These are phyloP conservation scores for Suillus bovinus DNA, from an alignment of 768 basidiomycete genomes.

Conservation along the genomic window DNA sequence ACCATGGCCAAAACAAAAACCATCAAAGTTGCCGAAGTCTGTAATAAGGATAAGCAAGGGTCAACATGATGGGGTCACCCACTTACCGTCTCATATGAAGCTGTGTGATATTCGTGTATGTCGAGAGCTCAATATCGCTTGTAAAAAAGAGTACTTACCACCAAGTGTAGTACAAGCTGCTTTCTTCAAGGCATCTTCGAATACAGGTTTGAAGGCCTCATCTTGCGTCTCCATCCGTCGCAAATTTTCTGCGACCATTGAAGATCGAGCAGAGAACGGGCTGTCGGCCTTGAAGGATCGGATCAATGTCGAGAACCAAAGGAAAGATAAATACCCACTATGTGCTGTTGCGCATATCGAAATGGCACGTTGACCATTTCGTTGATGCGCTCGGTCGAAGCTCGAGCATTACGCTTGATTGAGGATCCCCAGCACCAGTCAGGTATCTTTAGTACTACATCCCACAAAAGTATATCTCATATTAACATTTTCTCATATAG, in stretches of 20 bases:
- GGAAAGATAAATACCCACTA: not conserved
- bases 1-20: slow-evolving; percentile 21
- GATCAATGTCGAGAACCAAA: not conserved
- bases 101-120: not conserved
- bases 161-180: slow-evolving; percentile 16
- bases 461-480: not conserved
- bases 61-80: not conserved
- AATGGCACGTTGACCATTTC: slow-evolving; percentile 10
- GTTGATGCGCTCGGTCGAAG: not conserved
- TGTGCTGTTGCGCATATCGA: slow-evolving; percentile 4
- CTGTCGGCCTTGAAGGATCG: not conserved
- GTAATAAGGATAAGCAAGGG: not conserved
- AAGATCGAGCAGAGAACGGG: not conserved
- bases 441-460: slow-evolving; percentile 10
- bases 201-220: slow-evolving; percentile 4
- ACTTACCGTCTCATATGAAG: slow-evolving; percentile 15
- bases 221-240: slow-evolving; percentile 20
- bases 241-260: slow-evolving; percentile 19
- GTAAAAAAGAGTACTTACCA: slow-evolving; percentile 7
- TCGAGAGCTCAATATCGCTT: not conserved
- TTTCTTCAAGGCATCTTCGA: slow-evolving; percentile 12
- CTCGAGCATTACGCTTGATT: slow-evolving; percentile 9
- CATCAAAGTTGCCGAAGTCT: slow-evolving; percentile 15
- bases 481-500: not conserved
- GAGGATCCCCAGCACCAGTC: slow-evolving; percentile 15